phyloP scores from a whole-genome alignment of 2,329 filamentous ascomycete species.

The Aspergillus jensenii region DNA sequence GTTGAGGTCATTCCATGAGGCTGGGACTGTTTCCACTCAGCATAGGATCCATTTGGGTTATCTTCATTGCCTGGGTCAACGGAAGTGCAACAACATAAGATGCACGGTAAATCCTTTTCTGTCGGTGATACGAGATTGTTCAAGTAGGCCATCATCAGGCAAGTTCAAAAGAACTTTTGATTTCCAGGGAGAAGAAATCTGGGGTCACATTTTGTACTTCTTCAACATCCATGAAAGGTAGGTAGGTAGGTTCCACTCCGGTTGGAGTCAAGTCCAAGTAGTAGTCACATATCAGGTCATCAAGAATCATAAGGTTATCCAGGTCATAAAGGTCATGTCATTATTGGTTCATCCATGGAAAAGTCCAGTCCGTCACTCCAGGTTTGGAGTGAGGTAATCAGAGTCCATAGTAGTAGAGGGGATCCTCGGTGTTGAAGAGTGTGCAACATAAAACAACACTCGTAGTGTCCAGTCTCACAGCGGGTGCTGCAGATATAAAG shows the following conservation, averaged over 20 bases:
- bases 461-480: slow-evolving; percentile 35
- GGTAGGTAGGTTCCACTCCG: slow-evolving; percentile 8
- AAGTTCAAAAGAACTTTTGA: slow-evolving; percentile 1
- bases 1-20: not conserved
- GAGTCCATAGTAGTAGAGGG: slow-evolving; percentile 13
- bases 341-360: slow-evolving; percentile 3
- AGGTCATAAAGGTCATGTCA: not conserved
- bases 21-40: slow-evolving; percentile 11
- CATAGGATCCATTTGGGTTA: slow-evolving; percentile 1
- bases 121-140: not conserved
- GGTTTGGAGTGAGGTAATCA: slow-evolving; percentile 22
- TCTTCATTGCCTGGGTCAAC: slow-evolving; percentile 1
- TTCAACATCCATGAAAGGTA: slow-evolving; percentile 1
- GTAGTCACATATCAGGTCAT: not conserved
- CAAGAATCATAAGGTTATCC: not conserved
- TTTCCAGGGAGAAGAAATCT: slow-evolving; percentile 12
- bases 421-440: slow-evolving; percentile 24
- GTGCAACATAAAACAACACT: slow-evolving; percentile 44
- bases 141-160: not conserved
- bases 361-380: slow-evolving; percentile 26
- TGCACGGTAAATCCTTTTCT: not conserved
- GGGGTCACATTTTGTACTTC: slow-evolving; percentile 4
- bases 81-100: slow-evolving; percentile 14
- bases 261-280: slow-evolving; percentile 10
- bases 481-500: slow-evolving; percentile 28